A percentile compares a stretch with the other conserved stretches of the same genome.
Conservation (phyloP, 2,329 filamentous ascomycete genomes). For the Pestalotiopsis sp. region DNA sequence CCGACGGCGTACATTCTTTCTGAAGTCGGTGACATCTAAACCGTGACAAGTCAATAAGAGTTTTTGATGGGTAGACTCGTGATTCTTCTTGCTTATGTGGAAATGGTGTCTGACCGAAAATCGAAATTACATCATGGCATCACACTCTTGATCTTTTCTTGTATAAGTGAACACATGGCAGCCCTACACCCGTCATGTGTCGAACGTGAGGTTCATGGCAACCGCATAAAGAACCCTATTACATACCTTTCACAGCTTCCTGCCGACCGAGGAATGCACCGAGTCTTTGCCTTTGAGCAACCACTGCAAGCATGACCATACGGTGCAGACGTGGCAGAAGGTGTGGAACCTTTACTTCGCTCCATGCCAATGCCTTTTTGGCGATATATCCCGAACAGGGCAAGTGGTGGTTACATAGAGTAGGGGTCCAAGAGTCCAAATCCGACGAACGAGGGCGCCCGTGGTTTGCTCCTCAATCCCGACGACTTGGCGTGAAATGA, state of each 20-base stretch:
- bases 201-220: background rate
- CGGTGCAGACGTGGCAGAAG: constrained; percentile 1
- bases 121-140: background rate
- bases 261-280: constrained; percentile 10
- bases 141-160: background rate
- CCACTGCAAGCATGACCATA: constrained; percentile 16
- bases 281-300: constrained; percentile 15
- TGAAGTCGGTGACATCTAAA: constrained; percentile 14
- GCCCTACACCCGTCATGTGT: background rate
- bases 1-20: constrained; percentile 13
- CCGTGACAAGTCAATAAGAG: background rate
- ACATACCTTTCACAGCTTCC: constrained; percentile 15
- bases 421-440: background rate
- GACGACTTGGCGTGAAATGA: background rate
- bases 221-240: background rate
- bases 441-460: background rate
- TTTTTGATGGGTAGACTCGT: background rate
- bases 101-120: too few species aligned
- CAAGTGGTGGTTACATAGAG: background rate
- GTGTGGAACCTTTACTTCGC: background rate
- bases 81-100: too few species aligned
- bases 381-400: constrained; percentile 23
- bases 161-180: background rate
- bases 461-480: background rate
- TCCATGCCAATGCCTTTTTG: constrained; percentile 1